phyloP scores from a whole-genome alignment of 345 rosid species.

The Aethionema arabicum region DNA sequence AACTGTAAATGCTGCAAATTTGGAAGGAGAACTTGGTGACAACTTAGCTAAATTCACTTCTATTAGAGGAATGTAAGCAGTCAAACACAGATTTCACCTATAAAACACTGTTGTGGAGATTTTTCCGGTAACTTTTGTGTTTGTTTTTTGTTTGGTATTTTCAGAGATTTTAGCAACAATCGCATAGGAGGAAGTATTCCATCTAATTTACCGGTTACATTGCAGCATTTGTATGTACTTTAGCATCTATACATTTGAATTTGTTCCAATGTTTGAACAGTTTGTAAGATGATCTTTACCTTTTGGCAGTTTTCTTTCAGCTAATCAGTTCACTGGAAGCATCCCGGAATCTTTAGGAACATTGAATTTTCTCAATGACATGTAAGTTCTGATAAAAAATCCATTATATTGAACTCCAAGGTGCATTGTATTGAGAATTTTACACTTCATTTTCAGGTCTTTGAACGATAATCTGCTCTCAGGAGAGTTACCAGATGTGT shows the following conservation, averaged over 20 bases:
- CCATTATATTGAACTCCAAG: not conserved
- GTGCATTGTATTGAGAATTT: not conserved
- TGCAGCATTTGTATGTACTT: conserved; percentile 47
- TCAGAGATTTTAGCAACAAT: conserved; percentile 93
- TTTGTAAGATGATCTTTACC: conserved; percentile 34
- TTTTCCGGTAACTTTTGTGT: conserved; percentile 15
- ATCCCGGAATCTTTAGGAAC: conserved; percentile 78
- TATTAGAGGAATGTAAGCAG: conserved; percentile 73
- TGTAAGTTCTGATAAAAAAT: conserved; percentile 45
- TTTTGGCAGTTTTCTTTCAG: conserved; percentile 89
- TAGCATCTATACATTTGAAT: not conserved
- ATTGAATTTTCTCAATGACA: conserved; percentile 56
- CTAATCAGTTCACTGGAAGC: conserved; percentile 85
- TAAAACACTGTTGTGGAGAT: conserved; percentile 1
- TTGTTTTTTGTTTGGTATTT: conserved; percentile 21
- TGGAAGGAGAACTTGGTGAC: conserved; percentile 90
- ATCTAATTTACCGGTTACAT: conserved; percentile 66
- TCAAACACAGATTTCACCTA: not conserved
- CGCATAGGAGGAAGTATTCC: conserved; percentile 92
- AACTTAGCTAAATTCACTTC: conserved; percentile 63
- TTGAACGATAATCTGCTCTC: conserved; percentile 69
- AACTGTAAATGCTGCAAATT: conserved; percentile 79
- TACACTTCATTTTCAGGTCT: conserved; percentile 60
- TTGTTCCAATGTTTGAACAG: conserved; percentile 13
- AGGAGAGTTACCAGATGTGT: conserved; percentile 90